phyloP scores from a whole-genome alignment of 2,329 filamentous ascomycete species.

The Exophiala bonariae region DNA sequence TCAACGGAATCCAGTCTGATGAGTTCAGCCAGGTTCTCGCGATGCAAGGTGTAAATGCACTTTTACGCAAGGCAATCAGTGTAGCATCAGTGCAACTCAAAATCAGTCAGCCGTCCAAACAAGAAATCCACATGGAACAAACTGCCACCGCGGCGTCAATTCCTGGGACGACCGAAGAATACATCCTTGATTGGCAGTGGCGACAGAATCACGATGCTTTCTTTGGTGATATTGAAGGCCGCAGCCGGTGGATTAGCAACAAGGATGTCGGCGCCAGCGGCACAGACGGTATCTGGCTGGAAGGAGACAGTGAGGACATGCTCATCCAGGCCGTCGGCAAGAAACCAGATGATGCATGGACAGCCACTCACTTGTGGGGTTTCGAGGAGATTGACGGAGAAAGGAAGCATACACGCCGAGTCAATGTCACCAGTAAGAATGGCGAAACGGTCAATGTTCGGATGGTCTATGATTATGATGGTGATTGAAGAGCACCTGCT shows the following conservation, averaged over 20 bases:
- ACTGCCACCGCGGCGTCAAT: constrained; percentile 22
- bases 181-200: constrained; percentile 21
- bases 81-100: constrained; percentile 4
- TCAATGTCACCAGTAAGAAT: constrained; percentile 17
- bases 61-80: constrained; percentile 1
- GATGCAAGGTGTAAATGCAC: constrained; percentile 4
- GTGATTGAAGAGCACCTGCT: not conserved
- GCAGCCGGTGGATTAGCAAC: constrained; percentile 3
- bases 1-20: constrained; percentile 7
- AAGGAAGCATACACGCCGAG: constrained; percentile 6
- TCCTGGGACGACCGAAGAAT: constrained; percentile 23
- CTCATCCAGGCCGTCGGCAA: constrained; percentile 4
- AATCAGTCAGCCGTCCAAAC: constrained; percentile 3
- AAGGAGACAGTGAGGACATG: not conserved
- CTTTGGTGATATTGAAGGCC: constrained; percentile 18
- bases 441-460: constrained; percentile 18
- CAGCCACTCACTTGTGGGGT: constrained; percentile 1
- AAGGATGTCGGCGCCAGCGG: not conserved
- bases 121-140: constrained; percentile 16
- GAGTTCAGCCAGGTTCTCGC: constrained; percentile 2
- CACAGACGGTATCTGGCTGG: not conserved
- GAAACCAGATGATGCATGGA: not conserved
- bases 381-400: no score
- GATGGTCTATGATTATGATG: constrained; percentile 24
- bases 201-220: constrained; percentile 16